Evolutionary conservation across 768 basidiomycete genomes (phyloP).

Genomic region (Suillus variegatus): DNA sequence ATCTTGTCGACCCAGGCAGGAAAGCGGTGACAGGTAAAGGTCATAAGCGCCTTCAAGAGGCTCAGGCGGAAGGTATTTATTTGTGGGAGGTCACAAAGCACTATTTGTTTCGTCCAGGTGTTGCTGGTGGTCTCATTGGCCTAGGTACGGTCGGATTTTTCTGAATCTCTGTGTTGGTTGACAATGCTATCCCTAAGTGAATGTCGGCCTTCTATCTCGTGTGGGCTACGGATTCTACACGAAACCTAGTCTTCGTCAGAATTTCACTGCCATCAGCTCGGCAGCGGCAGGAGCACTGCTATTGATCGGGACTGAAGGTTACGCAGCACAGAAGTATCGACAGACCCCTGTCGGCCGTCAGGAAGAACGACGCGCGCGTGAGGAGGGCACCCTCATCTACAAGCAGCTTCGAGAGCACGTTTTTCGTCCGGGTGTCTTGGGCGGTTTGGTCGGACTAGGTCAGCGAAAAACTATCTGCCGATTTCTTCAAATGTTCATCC

Average conservation of each 20-base stretch:
- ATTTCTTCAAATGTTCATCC: background rate
- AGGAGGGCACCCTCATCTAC: slow-evolving; percentile 59
- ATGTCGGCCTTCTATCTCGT: slow-evolving; percentile 66
- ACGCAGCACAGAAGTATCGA: slow-evolving; percentile 58
- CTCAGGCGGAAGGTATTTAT: slow-evolving; percentile 52
- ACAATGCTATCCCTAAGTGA: slow-evolving; percentile 45
- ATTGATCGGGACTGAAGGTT: slow-evolving; percentile 64
- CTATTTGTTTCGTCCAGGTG: slow-evolving; percentile 62
- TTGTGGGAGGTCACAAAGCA: slow-evolving; percentile 54
- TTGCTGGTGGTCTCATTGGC: slow-evolving; percentile 73
- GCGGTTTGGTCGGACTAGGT: slow-evolving; percentile 65
- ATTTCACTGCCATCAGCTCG: slow-evolving; percentile 53
- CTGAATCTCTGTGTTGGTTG: background rate
- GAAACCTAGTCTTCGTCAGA: slow-evolving; percentile 58
- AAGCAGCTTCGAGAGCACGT: slow-evolving; percentile 54
- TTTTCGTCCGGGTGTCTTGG: slow-evolving; percentile 64
- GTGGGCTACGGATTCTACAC: slow-evolving; percentile 66
- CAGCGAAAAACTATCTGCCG: slow-evolving; percentile 24
- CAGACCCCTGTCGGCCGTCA: slow-evolving; percentile 58
- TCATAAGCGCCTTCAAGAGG: slow-evolving; percentile 42
- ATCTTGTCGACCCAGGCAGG: slow-evolving; percentile 1
- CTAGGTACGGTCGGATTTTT: slow-evolving; percentile 45
- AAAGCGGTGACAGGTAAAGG: slow-evolving; percentile 16
- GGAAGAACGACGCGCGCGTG: slow-evolving; percentile 56
- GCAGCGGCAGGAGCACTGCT: slow-evolving; percentile 55